A percentile compares a stretch with the other conserved stretches of the same genome.
These are phyloP conservation scores for Datura wrightii DNA, from an alignment of 257 asterid species.

Conservation along the genomic window DNA sequence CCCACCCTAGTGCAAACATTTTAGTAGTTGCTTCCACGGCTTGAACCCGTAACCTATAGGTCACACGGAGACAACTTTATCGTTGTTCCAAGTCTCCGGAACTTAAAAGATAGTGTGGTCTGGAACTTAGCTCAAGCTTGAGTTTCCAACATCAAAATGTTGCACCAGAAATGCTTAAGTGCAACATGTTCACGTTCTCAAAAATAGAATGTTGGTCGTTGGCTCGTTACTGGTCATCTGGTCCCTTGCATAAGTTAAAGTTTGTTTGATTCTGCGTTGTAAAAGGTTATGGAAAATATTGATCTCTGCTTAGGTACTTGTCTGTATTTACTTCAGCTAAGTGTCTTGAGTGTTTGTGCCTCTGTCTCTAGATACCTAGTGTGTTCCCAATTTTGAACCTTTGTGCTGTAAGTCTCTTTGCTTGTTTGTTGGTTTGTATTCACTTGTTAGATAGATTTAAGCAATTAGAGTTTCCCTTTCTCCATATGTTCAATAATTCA, in stretches of 20 bases:
- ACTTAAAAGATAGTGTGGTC: not conserved
- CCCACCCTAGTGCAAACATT: no score
- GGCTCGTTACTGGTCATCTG: constrained; percentile 18
- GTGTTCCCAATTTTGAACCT: constrained; percentile 6
- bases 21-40: no score
- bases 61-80: no score
- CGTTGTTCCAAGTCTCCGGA: no score
- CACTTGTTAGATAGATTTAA: not conserved
- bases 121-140: constrained; percentile 23
- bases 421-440: constrained; percentile 12
- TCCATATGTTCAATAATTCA: constrained; percentile 8
- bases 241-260: not conserved
- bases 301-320: constrained; percentile 10
- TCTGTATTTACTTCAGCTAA: not conserved
- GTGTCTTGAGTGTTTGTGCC: not conserved
- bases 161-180: not conserved
- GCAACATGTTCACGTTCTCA: constrained; percentile 15
- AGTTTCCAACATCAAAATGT: constrained; percentile 15
- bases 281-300: not conserved
- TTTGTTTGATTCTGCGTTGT: constrained; percentile 11
- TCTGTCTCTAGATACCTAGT: not conserved
- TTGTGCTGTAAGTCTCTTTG: not conserved
- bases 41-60: no score
- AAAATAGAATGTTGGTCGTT: constrained; percentile 20
- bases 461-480: constrained; percentile 17